Conservation (phyloP, 176 grass and related monocot genomes). For the Cenchrus americanus region DNA sequence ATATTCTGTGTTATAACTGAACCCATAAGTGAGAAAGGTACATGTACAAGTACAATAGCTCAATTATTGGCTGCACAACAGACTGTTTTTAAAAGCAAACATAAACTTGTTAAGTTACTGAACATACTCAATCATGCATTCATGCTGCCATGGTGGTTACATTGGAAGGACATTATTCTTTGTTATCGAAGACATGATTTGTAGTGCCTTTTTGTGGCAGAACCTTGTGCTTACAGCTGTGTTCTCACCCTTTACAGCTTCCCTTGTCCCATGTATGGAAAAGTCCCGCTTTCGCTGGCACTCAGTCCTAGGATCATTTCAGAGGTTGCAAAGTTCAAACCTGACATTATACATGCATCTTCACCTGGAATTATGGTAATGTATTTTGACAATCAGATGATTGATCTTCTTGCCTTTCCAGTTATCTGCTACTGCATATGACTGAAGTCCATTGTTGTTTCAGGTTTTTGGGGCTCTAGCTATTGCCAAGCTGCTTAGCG, state of each 20-base stretch:
- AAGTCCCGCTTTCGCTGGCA: constrained; percentile 88
- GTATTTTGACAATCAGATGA: neutral
- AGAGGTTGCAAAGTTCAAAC: constrained; percentile 93
- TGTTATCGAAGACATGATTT: constrained; percentile 4
- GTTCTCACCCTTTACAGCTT: constrained; percentile 60
- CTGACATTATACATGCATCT: constrained; percentile 95
- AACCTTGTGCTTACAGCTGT: constrained; percentile 33
- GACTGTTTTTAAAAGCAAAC: neutral
- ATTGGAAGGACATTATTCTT: neutral
- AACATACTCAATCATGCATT: neutral
- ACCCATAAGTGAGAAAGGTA: neutral
- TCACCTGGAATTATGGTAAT: constrained; percentile 97
- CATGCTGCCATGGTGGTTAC: neutral
- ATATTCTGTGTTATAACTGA: neutral
- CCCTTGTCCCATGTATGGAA: constrained; percentile 91
- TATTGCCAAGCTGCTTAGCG: constrained; percentile 83
- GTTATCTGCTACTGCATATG: neutral
- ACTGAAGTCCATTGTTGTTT: constrained; percentile 12
- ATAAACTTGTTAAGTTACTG: neutral
- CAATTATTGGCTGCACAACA: neutral
- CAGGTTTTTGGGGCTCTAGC: constrained; percentile 95
- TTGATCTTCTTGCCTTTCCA: neutral
- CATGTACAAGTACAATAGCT: neutral
- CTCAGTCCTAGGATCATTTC: constrained; percentile 94
- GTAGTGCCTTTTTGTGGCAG: constrained; percentile 12